Conservation (phyloP, 139 green algal species). For the Diplosphaera chodatii region DNA sequence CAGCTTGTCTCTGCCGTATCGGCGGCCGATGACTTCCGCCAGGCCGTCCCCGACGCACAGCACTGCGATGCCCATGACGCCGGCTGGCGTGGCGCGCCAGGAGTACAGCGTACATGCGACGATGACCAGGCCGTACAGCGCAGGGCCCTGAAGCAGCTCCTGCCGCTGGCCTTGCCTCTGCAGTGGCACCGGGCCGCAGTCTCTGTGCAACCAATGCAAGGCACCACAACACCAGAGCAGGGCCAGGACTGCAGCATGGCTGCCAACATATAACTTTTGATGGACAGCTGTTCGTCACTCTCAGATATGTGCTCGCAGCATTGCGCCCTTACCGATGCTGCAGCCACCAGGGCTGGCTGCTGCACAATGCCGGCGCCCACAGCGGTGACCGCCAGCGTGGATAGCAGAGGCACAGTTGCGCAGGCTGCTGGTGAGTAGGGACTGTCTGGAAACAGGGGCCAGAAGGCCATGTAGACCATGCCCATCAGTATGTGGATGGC, state of each 20-base stretch:
- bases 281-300: neutral
- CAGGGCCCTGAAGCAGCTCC: constrained; percentile 36
- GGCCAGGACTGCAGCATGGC: neutral
- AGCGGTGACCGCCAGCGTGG: constrained; percentile 10
- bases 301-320: neutral
- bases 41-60: constrained; percentile 41
- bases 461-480: constrained; percentile 26
- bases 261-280: neutral
- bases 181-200: neutral
- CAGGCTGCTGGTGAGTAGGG: neutral
- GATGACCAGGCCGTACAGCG: constrained; percentile 29
- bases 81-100: constrained; percentile 17
- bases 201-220: neutral
- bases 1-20: constrained; percentile 5
- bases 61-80: constrained; percentile 17
- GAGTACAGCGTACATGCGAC: constrained; percentile 1
- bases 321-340: constrained; percentile 8
- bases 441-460: constrained; percentile 16
- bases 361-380: constrained; percentile 15
- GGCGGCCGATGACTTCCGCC: constrained; percentile 32
- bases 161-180: constrained; percentile 17
- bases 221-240: neutral
- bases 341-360: constrained; percentile 13
- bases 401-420: constrained; percentile 9
- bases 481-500: constrained; percentile 34